phyloP scores from a whole-genome alignment of 495 filamentous ascomycete species.

The Pyrenopolyporus hunteri region DNA sequence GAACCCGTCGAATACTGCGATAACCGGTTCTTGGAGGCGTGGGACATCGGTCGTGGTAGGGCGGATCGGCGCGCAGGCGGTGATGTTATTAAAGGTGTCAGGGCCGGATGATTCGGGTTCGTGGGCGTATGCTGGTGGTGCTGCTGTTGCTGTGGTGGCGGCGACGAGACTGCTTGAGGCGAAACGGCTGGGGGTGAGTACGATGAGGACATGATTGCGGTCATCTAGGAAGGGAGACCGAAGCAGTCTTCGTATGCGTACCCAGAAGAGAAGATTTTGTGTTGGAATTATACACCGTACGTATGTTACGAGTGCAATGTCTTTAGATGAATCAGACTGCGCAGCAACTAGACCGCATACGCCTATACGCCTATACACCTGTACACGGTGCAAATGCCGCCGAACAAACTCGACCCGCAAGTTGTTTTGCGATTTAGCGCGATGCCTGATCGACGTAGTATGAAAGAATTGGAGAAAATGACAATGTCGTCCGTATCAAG shows the following conservation, averaged over 20 bases:
- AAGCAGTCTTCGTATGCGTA: constrained; percentile 40
- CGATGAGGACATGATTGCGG: constrained; percentile 62
- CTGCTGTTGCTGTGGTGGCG: too few species aligned
- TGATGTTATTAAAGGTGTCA: constrained; percentile 70
- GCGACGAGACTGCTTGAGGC: constrained; percentile 54
- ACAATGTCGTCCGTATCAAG: background rate
- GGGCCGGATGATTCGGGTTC: constrained; percentile 62
- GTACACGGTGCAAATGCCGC: constrained; percentile 27
- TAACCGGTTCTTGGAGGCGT: constrained; percentile 71
- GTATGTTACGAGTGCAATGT: constrained; percentile 3
- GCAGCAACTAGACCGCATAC: constrained; percentile 10
- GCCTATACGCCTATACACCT: background rate
- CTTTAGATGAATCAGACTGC: constrained; percentile 7
- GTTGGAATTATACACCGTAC: constrained; percentile 7
- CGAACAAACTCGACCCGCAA: constrained; percentile 43
- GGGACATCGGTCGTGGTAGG: constrained; percentile 69
- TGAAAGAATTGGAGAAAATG: constrained; percentile 2
- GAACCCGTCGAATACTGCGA: constrained; percentile 72
- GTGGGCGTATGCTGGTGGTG: constrained; percentile 54
- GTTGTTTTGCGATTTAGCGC: constrained; percentile 27
- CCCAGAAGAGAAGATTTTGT: constrained; percentile 33
- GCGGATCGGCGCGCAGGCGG: constrained; percentile 61
- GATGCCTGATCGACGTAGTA: constrained; percentile 7
- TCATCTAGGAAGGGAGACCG: constrained; percentile 48
- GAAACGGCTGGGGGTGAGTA: constrained; percentile 59